Conservation (phyloP, 2,329 filamentous ascomycete species). For the Alternaria postmessia region DNA sequence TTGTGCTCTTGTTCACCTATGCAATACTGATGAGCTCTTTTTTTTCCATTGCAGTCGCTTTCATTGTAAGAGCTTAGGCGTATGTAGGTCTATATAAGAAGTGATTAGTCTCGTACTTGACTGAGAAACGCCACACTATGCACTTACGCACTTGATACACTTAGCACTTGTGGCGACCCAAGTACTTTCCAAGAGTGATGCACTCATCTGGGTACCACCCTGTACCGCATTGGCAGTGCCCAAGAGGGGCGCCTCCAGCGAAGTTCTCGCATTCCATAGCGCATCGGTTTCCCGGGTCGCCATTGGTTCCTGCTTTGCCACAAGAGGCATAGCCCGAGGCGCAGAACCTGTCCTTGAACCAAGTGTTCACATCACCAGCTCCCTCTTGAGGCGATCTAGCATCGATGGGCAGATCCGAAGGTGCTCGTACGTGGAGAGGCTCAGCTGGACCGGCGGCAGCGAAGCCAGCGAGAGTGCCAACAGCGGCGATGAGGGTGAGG, state of each 20-base stretch:
- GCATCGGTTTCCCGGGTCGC: neutral
- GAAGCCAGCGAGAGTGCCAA: neutral
- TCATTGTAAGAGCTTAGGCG: accelerated
- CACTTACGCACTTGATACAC: accelerated
- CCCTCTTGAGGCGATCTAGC: neutral
- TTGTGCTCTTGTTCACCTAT: too few species aligned
- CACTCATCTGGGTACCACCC: too few species aligned
- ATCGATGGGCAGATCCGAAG: neutral
- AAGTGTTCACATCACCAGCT: neutral
- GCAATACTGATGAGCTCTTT: too few species aligned
- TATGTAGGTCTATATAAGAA: neutral
- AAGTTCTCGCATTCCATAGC: neutral
- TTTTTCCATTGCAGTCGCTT: too few species aligned
- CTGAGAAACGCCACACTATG: neutral
- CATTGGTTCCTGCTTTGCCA: neutral
- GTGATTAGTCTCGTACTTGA: neutral
- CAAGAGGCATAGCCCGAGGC: neutral
- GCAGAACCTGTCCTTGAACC: constrained; percentile 13
- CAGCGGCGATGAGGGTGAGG: neutral
- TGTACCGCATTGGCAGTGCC: too few species aligned
- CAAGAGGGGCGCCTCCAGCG: too few species aligned
- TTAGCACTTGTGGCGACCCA: neutral
- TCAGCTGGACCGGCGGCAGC: neutral
- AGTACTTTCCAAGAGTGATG: neutral
- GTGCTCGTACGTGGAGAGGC: neutral